A percentile compares a stretch with the other conserved stretches of the same genome.
Conservation (phyloP, 768 basidiomycete species). For the Mycena amicta region DNA sequence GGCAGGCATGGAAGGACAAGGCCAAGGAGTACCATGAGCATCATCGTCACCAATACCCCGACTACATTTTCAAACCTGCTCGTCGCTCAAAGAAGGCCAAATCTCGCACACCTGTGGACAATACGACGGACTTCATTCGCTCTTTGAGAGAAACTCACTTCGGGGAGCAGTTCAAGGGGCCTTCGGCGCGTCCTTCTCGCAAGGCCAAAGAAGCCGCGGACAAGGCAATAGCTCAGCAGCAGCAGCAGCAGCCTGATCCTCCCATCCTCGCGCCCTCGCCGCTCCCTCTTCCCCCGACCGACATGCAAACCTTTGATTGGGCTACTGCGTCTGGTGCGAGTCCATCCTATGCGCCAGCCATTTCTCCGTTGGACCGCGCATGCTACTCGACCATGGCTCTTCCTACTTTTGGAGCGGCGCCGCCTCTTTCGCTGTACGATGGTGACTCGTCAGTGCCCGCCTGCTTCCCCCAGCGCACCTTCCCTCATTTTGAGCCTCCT, state of each 20-base stretch:
- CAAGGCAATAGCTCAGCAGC: background rate
- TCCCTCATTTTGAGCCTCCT: conserved; percentile 22
- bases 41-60: conserved; percentile 56
- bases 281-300: background rate
- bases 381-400: background rate
- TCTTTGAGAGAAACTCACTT: conserved; percentile 38
- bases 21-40: conserved; percentile 50
- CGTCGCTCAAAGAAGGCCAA: conserved; percentile 34
- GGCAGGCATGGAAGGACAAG: conserved; percentile 44
- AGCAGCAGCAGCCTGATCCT: conserved; percentile 6
- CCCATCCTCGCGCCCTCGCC: conserved; percentile 4
- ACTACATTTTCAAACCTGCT: conserved; percentile 65
- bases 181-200: conserved; percentile 38
- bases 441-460: conserved; percentile 17
- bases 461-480: conserved; percentile 27
- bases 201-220: conserved; percentile 29
- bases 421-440: conserved; percentile 9
- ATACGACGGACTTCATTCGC: conserved; percentile 32
- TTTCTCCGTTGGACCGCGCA: background rate
- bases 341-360: background rate
- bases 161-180: conserved; percentile 29
- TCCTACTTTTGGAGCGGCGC: conserved; percentile 16
- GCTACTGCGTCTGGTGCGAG: background rate
- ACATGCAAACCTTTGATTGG: background rate
- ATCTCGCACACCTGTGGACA: conserved; percentile 19